Percentiles rank a stretch among this genome's conserved stretches.
phyloP scores from a whole-genome alignment of 768 basidiomycete genomes.

The Pisolithus tinctorius region DNA sequence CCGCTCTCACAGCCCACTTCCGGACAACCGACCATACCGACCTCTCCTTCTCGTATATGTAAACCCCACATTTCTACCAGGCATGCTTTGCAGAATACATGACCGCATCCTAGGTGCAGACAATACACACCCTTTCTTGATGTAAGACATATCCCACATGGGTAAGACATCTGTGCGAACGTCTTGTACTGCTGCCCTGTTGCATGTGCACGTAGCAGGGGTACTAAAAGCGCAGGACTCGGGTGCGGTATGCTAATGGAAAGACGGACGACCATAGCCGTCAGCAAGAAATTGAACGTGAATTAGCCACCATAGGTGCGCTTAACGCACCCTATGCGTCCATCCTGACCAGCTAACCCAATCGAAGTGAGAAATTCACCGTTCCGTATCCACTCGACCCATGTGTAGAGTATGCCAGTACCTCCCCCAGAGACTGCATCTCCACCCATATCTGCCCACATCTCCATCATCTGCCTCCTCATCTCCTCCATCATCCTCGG shows the following conservation, averaged over 20 bases:
- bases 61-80: slow-evolving; percentile 77
- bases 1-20: slow-evolving; percentile 73
- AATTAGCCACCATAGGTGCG: slow-evolving; percentile 26
- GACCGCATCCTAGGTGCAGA: slow-evolving; percentile 60
- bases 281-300: background rate
- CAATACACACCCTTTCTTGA: slow-evolving; percentile 72
- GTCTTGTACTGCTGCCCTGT: slow-evolving; percentile 36
- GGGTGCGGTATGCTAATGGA: slow-evolving; percentile 40
- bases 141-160: slow-evolving; percentile 72
- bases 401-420: slow-evolving; percentile 56
- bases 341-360: slow-evolving; percentile 30
- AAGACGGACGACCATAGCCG: background rate
- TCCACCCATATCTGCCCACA: slow-evolving; percentile 43
- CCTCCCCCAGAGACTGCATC: slow-evolving; percentile 23
- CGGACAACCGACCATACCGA: slow-evolving; percentile 73
- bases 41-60: slow-evolving; percentile 73
- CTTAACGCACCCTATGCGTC: slow-evolving; percentile 15
- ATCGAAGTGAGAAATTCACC: slow-evolving; percentile 55
- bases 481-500: slow-evolving; percentile 26
- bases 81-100: slow-evolving; percentile 82
- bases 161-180: slow-evolving; percentile 61
- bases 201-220: slow-evolving; percentile 45
- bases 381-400: slow-evolving; percentile 66
- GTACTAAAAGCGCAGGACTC: slow-evolving; percentile 45
- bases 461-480: slow-evolving; percentile 35